A percentile compares a stretch with the other conserved stretches of the same genome.
These are phyloP conservation scores for Choiromyces venosus DNA, from an alignment of 495 filamentous ascomycete species.

Conservation along the genomic window DNA sequence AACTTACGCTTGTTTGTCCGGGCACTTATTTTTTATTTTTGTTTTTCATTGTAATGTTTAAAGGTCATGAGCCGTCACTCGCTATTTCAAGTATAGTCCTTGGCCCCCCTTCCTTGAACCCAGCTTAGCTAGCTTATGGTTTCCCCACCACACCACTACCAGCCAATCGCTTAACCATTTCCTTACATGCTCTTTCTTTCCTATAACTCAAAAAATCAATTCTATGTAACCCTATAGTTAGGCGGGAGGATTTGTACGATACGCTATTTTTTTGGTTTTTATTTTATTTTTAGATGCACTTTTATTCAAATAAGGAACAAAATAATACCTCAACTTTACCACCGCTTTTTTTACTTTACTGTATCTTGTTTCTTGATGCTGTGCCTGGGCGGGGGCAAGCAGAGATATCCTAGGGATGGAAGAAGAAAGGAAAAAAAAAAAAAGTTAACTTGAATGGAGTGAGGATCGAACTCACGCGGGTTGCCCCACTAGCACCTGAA, in stretches of 20 bases:
- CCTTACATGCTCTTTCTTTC: neutral
- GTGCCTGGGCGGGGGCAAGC: neutral
- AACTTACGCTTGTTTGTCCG: neutral
- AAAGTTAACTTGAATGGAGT: constrained; percentile 35
- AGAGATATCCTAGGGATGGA: too few species aligned
- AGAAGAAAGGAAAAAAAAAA: neutral
- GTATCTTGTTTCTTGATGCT: neutral
- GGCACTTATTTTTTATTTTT: neutral
- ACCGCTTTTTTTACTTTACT: neutral
- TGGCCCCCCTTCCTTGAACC: neutral
- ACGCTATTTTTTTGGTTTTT: neutral
- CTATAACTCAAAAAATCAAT: neutral
- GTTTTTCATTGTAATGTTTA: neutral
- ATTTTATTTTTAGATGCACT: neutral
- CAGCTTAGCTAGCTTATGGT: neutral
- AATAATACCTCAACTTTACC: neutral
- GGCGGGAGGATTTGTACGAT: neutral
- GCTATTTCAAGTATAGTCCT: neutral
- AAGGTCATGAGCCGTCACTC: neutral
- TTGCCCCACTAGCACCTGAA: constrained; percentile 42
- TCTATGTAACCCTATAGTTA: constrained; percentile 2
- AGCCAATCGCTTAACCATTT: neutral
- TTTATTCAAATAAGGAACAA: neutral
- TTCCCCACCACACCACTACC: neutral
- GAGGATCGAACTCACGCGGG: constrained; percentile 42